A percentile compares a stretch with the other conserved stretches of the same genome.
phyloP scores from a whole-genome alignment of 345 rosid genomes.

The Acer yangbiense region DNA sequence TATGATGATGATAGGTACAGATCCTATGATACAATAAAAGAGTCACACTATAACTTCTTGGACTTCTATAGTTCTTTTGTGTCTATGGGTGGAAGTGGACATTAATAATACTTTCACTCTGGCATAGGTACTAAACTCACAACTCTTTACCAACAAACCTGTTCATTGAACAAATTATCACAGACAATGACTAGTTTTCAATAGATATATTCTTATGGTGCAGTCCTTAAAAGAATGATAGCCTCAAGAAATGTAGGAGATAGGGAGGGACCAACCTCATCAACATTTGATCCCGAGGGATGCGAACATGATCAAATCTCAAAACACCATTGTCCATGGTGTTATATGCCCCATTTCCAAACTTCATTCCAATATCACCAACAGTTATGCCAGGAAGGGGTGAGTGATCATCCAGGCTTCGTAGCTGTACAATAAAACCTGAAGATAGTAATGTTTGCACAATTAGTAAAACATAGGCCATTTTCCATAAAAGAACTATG shows the following conservation, averaged over 20 bases:
- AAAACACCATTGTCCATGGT: constrained; percentile 95
- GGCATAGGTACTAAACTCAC: not conserved
- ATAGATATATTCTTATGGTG: constrained; percentile 1
- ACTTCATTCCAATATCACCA: constrained; percentile 95
- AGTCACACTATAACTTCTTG: not conserved
- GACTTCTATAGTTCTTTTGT: constrained; percentile 1
- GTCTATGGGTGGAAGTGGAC: not conserved
- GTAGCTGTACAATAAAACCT: constrained; percentile 97
- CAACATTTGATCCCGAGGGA: constrained; percentile 94
- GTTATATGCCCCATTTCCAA: constrained; percentile 93
- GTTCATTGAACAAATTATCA: not conserved
- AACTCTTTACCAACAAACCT: not conserved
- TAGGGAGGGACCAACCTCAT: constrained; percentile 61
- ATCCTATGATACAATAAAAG: not conserved
- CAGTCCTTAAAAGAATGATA: not conserved
- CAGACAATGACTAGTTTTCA: not conserved
- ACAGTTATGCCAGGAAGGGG: constrained; percentile 93
- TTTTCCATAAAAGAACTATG: not conserved
- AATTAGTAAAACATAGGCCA: constrained; percentile 20
- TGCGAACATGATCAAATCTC: constrained; percentile 87
- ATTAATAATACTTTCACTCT: not conserved
- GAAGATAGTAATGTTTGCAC: constrained; percentile 30
- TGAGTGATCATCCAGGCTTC: constrained; percentile 90
- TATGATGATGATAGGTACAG: not conserved
- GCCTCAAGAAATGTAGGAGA: constrained; percentile 10